Conservation (phyloP, 768 basidiomycete genomes). For the Cyclocybe aegerita region DNA sequence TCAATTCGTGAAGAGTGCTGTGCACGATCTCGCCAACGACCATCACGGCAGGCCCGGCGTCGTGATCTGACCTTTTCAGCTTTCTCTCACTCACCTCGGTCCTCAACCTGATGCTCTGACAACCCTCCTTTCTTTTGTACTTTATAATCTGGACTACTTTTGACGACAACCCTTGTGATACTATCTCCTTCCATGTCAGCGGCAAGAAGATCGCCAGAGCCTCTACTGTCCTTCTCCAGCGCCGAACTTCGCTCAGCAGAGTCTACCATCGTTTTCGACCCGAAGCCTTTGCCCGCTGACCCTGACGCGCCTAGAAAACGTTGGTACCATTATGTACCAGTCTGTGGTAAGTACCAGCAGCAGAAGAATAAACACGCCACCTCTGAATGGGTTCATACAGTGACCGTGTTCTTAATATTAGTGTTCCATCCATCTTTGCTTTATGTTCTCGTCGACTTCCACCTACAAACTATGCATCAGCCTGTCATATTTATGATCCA, state of each 20-base stretch:
- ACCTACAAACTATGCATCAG: constrained; percentile 53
- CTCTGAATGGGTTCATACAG: constrained; percentile 14
- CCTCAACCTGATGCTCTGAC: background rate
- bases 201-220: constrained; percentile 18
- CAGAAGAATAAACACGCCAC: background rate
- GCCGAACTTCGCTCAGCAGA: constrained; percentile 18
- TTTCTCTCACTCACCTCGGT: background rate
- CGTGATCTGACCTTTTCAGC: background rate
- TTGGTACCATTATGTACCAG: constrained; percentile 61
- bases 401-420: constrained; percentile 54
- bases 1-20: no score
- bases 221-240: constrained; percentile 19
- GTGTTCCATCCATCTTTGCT: constrained; percentile 76
- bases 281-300: constrained; percentile 14
- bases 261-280: constrained; percentile 15
- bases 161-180: background rate
- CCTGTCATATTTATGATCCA: constrained; percentile 51
- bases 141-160: constrained; percentile 5
- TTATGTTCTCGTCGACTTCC: constrained; percentile 64
- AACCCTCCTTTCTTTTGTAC: constrained; percentile 4
- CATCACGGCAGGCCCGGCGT: background rate
- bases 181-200: constrained; percentile 2
- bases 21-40: background rate
- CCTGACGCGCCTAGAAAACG: constrained; percentile 35
- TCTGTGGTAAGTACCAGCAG: constrained; percentile 42